Evolutionary conservation across 352 stramenopile species (phyloP).

Genomic region (Elongisporangium anandrum): DNA sequence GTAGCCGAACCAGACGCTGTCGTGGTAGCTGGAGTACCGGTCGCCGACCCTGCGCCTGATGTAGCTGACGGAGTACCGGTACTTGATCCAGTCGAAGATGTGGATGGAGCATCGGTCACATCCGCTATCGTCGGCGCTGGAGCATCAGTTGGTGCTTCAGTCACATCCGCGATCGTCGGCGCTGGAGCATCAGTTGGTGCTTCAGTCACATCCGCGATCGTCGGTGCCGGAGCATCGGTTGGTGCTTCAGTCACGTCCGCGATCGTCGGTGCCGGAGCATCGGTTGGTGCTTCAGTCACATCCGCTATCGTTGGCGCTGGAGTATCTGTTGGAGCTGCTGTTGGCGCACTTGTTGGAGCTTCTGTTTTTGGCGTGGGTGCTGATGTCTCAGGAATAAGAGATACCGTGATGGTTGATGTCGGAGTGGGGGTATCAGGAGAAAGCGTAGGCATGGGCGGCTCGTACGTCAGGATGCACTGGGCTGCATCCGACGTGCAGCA

Average conservation of each 20-base stretch:
- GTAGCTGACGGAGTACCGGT: constrained; percentile 1
- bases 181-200: too few species aligned
- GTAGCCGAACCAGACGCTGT: constrained; percentile 2
- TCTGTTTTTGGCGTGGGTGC: neutral
- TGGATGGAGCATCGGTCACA: neutral
- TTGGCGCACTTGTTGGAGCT: neutral
- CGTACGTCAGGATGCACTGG: neutral
- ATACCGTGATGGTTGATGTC: neutral
- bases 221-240: neutral
- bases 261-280: neutral
- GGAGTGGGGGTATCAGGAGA: neutral
- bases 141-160: too few species aligned
- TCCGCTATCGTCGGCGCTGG: too few species aligned
- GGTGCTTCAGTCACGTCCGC: too few species aligned
- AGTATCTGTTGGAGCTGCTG: neutral
- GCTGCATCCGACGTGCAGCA: neutral
- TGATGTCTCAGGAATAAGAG: neutral
- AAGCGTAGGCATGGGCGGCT: neutral
- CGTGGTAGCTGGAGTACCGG: neutral
- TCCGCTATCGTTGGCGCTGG: too few species aligned
- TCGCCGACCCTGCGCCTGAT: constrained; percentile 1
- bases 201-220: neutral
- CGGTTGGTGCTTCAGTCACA: neutral
- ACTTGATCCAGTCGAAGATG: neutral
- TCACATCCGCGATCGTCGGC: too few species aligned